Base-by-base conservation (phyloP, 345 rosid species). In the Eucalyptus pauciflora region DNA sequence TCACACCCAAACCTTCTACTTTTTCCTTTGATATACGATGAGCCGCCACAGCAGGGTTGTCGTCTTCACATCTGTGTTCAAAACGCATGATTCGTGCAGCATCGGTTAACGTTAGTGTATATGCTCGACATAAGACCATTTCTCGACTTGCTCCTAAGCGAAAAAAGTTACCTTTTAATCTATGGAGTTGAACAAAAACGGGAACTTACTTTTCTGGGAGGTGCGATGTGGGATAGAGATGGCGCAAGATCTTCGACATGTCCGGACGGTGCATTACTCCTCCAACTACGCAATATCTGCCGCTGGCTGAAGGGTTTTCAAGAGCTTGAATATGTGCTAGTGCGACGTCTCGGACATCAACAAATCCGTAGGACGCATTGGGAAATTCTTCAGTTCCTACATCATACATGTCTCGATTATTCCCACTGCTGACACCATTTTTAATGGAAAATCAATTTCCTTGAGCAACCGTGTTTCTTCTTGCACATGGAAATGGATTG, bases 331-430 rank as follows among this genome's bases (percentile, higher is more conserved):
- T 89, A 91, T 95, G 97, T 4, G 95, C 96, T 88, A 69, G 50
- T 43, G 94, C 95, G 29, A 95, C 95, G 81, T 95, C 95, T 90
- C 93, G 93, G 48, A 94, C 94, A 56, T 94, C 91, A 81, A 95
- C 93, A 89, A 92, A 88, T 86, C 94, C 88, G 10, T 87, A 88
- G 87, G 86, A 48, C 8, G 81, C 45, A 88, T 89, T 86, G 13
- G 92, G 89, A 46, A 54, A 90, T 54, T 50, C 87, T 13, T 15
- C 24, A 51, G 46, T 67, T 41, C 94, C 95, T 91, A 89, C 62
- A 80, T 64, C 54, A 10, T 5, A 71, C 46, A 69, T 18, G 13
- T 41, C 46, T 71, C 81, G 2, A 71, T 71, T 71, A 71, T 2
- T 71, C 46, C 46, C 27, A 71, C 46, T 5, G 46, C 46, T 37